phyloP scores from a whole-genome alignment of 495 filamentous ascomycete genomes.

The Clavariopsis aquatica region DNA sequence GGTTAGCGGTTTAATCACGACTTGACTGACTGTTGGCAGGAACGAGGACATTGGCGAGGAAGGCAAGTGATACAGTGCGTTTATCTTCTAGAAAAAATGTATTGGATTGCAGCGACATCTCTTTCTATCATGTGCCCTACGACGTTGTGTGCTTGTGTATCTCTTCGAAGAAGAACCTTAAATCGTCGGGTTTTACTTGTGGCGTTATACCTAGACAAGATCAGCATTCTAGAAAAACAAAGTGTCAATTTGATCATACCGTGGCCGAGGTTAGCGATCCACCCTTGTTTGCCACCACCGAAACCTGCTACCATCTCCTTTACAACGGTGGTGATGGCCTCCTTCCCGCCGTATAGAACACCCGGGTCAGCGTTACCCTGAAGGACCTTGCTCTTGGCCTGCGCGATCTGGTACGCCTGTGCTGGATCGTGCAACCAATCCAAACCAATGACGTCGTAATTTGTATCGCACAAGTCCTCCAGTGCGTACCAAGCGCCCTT shows the following conservation, averaged over 20 bases:
- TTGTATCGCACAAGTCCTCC: constrained; percentile 79
- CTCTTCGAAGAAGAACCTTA: constrained; percentile 92
- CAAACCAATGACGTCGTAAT: constrained; percentile 89
- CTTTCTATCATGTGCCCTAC: constrained; percentile 17
- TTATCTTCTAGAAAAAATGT: neutral
- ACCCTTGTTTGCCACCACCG: constrained; percentile 81
- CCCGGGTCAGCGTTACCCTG: constrained; percentile 97
- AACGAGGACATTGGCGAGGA: constrained; percentile 40
- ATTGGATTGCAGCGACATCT: neutral
- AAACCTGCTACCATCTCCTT: constrained; percentile 86
- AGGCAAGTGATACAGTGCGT: constrained; percentile 2
- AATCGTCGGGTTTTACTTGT: constrained; percentile 85
- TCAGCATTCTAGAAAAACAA: constrained; percentile 7
- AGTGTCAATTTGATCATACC: constrained; percentile 54
- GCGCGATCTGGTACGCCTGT: constrained; percentile 73
- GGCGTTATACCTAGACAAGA: constrained; percentile 74
- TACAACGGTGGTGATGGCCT: constrained; percentile 76
- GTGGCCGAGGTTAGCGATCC: constrained; percentile 86
- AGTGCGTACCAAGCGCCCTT: constrained; percentile 98
- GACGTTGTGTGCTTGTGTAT: constrained; percentile 59
- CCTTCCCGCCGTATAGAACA: constrained; percentile 79
- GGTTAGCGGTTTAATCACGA: neutral
- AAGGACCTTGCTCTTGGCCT: constrained; percentile 66
- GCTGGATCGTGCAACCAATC: constrained; percentile 94
- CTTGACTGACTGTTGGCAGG: constrained; percentile 16